Base-by-base conservation (phyloP, 2,329 filamentous ascomycete species). In the Alternaria angustiovoidea region DNA sequence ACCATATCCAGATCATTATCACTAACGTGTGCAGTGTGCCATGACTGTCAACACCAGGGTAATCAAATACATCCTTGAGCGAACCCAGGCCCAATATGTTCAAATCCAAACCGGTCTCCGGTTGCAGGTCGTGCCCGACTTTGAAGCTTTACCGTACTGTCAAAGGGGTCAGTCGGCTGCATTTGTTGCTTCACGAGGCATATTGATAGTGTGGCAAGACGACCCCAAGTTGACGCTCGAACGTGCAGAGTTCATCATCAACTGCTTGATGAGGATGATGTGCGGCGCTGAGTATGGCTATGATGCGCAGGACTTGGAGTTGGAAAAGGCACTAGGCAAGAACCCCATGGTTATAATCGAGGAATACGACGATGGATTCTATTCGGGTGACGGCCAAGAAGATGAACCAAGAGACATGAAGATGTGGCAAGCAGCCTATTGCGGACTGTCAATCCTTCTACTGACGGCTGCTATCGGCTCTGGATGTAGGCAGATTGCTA, bases 141-240 rank as follows among this genome's bases (percentile, higher is more conserved):
- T 90, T 57, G 78, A 80, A 2, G 82, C 85, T 49, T 79, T 91
- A 5, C 85, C 86, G 0, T 76, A 81, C 24, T 89, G 87, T 5
- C 85, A 91, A 60, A 94, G 92, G 75, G 87, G 92, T 74, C 91
- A 94, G 74, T 93, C 91, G 66, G 91, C 91, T 12, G 91, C 92
- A 7, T 94, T 94, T 74, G 84, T 94, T 42, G 88, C 90, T 2
- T 87, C 86, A 0, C 88, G 91, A 63, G 87, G 87, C 5, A 81
- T 94, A 5, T 81, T 95, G 1, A 82, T 94, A 1, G 91, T 94
- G 1, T 95, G 92, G 92, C 91, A 94, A 66, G 91, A 94, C 66
- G 90, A 94, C 57, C 87, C 91, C 0, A 82, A 89, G 57, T 88
- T 92, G 70, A 81, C 94, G 8, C 83, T 93, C 5, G 80, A 86